Evolutionary conservation across 2,329 filamentous ascomycete genomes (phyloP).

Genomic region (Cladosporium cucumerinum): DNA sequence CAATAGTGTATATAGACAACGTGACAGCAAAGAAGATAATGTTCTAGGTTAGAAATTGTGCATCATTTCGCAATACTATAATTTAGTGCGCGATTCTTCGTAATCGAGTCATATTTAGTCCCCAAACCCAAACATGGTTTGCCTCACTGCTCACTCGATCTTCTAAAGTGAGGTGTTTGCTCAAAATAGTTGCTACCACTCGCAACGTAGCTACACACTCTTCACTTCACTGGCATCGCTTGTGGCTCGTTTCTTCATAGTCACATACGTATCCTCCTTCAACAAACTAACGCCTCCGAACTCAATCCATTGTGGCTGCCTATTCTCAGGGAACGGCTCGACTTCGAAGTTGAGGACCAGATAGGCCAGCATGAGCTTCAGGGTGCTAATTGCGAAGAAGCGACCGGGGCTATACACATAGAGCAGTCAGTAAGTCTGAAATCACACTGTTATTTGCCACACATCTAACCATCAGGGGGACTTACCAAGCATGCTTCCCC

Average conservation of each 20-base stretch:
- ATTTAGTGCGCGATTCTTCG: background rate
- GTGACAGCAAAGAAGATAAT: background rate
- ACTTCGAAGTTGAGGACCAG: slow-evolving; percentile 20
- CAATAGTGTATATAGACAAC: background rate
- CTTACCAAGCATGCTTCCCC: slow-evolving; percentile 19
- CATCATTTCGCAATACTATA: background rate
- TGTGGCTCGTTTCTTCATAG: background rate
- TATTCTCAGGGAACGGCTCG: slow-evolving; percentile 12
- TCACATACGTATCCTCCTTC: slow-evolving; percentile 5
- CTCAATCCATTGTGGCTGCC: slow-evolving; percentile 13
- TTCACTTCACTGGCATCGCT: background rate
- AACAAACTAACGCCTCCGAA: slow-evolving; percentile 11
- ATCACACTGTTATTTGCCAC: background rate
- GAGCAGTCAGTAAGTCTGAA: background rate
- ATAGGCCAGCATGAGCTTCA: slow-evolving; percentile 21
- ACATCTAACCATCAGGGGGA: background rate
- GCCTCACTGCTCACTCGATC: background rate
- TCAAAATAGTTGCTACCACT: background rate
- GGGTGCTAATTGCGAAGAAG: slow-evolving; percentile 19
- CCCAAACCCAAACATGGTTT: background rate
- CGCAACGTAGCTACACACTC: background rate
- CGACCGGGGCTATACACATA: slow-evolving; percentile 17
- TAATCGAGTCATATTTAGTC: background rate
- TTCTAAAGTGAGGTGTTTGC: background rate
- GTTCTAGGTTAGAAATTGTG: background rate